phyloP scores from a whole-genome alignment of 2,329 filamentous ascomycete species.

The Rhinocladiella similis region DNA sequence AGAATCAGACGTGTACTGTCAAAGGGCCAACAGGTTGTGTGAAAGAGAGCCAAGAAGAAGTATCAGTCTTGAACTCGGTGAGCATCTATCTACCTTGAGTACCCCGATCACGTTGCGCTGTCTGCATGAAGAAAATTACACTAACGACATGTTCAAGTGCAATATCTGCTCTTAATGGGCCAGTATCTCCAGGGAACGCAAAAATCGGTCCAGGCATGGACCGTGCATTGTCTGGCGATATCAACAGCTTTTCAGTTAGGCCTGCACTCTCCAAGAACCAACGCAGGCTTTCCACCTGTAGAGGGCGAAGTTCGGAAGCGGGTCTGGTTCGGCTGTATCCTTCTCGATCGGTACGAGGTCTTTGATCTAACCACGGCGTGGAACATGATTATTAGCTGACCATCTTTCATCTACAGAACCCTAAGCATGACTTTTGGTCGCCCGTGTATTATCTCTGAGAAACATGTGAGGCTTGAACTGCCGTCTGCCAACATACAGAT shows the following conservation, averaged over 20 bases:
- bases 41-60: conserved; percentile 42
- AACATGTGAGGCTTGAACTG: conserved; percentile 43
- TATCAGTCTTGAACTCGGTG: conserved; percentile 49
- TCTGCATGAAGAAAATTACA: background rate
- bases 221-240: conserved; percentile 53
- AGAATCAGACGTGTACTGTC: conserved; percentile 49
- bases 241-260: conserved; percentile 54
- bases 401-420: conserved; percentile 33
- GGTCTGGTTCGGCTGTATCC: conserved; percentile 52
- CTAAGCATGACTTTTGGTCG: conserved; percentile 56
- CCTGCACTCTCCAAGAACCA: conserved; percentile 47
- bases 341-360: conserved; percentile 44
- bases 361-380: background rate
- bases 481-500: conserved; percentile 25
- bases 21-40: conserved; percentile 46
- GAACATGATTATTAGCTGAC: background rate
- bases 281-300: conserved; percentile 38
- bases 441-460: conserved; percentile 49
- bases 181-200: conserved; percentile 58
- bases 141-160: conserved; percentile 36
- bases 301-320: conserved; percentile 51
- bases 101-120: background rate
- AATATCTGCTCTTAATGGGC: conserved; percentile 50
- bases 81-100: conserved; percentile 5
- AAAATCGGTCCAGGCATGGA: conserved; percentile 56